These are phyloP conservation scores for Clitoria ternatea DNA, from an alignment of 306 rosid genomes.

Conservation along the genomic window DNA sequence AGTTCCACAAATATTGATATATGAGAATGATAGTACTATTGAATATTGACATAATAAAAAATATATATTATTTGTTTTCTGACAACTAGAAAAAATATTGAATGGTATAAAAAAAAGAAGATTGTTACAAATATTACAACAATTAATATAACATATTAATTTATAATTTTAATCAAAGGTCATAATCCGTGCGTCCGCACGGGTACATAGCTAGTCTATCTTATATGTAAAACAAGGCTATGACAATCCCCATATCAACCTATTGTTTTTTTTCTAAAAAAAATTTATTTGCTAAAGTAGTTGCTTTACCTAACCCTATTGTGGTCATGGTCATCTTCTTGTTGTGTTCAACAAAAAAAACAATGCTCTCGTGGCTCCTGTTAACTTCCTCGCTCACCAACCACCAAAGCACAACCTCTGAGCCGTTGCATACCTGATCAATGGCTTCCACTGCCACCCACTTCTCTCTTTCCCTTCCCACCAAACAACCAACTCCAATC, in stretches of 20 bases:
- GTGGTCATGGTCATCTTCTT: neutral
- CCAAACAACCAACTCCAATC: constrained; percentile 24
- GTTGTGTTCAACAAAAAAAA: neutral
- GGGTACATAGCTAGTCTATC: no score
- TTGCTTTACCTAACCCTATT: neutral
- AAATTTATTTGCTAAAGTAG: neutral
- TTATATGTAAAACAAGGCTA: no score
- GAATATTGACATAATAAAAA: neutral
- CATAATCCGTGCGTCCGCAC: no score
- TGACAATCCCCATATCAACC: no score
- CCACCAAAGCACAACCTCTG: constrained; percentile 10
- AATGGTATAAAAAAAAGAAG: neutral
- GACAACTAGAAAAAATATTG: neutral
- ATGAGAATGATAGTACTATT: no score
- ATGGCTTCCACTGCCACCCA: constrained; percentile 55
- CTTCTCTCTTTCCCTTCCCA: constrained; percentile 40
- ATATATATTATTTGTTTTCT: neutral
- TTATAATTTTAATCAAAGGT: no score
- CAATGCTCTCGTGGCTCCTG: neutral
- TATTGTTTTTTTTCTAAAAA: neutral
- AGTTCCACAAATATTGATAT: no score
- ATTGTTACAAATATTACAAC: neutral
- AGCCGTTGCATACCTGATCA: neutral
- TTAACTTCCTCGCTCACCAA: constrained; percentile 34
- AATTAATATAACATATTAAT: no score